These are phyloP conservation scores for Ambrosia artemisiifolia DNA, from an alignment of 129 eudicot species.

Conservation along the genomic window DNA sequence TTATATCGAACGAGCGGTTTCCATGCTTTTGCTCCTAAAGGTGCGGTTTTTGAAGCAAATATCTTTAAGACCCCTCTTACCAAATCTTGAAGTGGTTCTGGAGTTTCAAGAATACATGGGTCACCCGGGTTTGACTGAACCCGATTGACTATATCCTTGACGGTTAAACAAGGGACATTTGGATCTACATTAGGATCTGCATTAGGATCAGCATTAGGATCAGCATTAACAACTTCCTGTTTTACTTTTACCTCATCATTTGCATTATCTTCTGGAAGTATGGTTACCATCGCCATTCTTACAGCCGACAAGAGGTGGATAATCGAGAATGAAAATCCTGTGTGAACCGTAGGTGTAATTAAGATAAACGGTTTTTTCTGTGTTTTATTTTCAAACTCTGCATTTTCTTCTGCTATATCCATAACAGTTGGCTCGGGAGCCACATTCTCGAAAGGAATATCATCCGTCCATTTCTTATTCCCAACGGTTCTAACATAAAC, in stretches of 20 bases:
- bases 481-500: conserved; percentile 36
- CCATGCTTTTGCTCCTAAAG: conserved; percentile 98
- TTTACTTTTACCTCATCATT: conserved; percentile 34
- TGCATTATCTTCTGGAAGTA: conserved; percentile 59
- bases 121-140: conserved; percentile 92
- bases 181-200: conserved; percentile 25
- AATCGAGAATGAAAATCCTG: conserved; percentile 84
- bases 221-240: conserved; percentile 33
- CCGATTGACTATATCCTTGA: conserved; percentile 79
- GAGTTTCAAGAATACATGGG: conserved; percentile 94
- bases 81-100: conserved; percentile 92
- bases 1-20: conserved; percentile 70
- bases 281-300: conserved; percentile 77
- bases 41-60: conserved; percentile 81
- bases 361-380: conserved; percentile 64
- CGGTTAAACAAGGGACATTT: conserved; percentile 61
- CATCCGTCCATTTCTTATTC: conserved; percentile 47
- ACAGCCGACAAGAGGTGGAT: conserved; percentile 92
- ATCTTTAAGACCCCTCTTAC: conserved; percentile 86
- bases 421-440: conserved; percentile 33
- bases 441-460: conserved; percentile 37
- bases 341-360: conserved; percentile 83
- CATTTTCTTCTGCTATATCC: conserved; percentile 46
- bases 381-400: conserved; percentile 51
- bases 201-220: conserved; percentile 16